Evolutionary conservation across 345 rosid genomes (phyloP).

Genomic region (Psidium friedrichsthalianum): DNA sequence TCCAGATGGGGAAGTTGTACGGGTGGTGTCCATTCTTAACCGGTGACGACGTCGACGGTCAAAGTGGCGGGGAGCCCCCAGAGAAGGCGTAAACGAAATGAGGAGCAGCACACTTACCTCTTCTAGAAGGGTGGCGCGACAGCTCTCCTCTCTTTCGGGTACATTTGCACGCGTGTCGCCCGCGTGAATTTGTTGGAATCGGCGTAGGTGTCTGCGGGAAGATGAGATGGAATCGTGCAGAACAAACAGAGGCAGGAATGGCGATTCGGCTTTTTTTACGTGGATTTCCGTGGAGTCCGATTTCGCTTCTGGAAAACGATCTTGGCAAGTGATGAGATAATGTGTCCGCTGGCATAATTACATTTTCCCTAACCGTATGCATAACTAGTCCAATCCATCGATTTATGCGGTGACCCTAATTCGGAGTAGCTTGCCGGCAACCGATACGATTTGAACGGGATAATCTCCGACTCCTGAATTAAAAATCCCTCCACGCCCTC

Average conservation of each 20-base stretch:
- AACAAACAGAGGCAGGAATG: too few relatives aligned
- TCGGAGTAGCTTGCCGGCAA: neutral
- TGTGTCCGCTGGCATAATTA: neutral
- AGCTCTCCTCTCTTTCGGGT: neutral
- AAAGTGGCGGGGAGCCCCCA: neutral
- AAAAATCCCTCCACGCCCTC: accelerated
- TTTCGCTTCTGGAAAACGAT: neutral
- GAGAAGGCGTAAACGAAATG: neutral
- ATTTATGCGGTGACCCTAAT: neutral
- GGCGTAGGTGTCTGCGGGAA: too few relatives aligned
- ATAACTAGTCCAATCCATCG: neutral
- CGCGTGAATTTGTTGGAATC: too few relatives aligned
- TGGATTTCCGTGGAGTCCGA: neutral
- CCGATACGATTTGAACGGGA: neutral
- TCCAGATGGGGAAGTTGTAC: neutral
- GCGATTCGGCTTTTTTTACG: neutral
- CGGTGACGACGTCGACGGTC: neutral
- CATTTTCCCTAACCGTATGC: neutral
- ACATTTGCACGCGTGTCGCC: too few relatives aligned
- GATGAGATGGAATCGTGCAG: too few relatives aligned
- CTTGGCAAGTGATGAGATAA: neutral
- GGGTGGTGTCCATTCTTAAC: neutral
- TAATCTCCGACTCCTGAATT: neutral
- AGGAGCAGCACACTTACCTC: neutral
- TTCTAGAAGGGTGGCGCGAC: neutral